Percentiles rank a stretch among this genome's conserved stretches.
Conservation (phyloP, 352 stramenopile genomes). For the Pilasporangium apinafurcum region DNA sequence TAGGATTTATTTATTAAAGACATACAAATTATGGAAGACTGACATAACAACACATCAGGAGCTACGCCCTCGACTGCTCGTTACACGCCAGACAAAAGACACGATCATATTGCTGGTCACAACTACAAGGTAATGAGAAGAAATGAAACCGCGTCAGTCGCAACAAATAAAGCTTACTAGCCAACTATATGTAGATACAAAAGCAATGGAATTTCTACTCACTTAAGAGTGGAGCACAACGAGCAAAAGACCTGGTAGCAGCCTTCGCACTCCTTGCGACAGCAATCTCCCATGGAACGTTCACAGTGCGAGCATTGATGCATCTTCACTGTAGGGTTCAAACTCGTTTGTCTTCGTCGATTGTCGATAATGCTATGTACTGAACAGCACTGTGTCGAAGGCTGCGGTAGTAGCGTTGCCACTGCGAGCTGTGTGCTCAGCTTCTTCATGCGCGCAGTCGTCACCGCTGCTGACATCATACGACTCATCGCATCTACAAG, state of each 20-base stretch:
- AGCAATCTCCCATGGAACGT: conserved; percentile 49
- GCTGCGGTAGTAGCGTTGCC: conserved; percentile 3
- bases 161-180: too few species aligned
- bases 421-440: conserved; percentile 34
- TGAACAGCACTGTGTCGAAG: conserved; percentile 12
- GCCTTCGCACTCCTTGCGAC: conserved; percentile 41
- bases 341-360: conserved; percentile 8
- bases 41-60: conserved; percentile 1
- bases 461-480: conserved; percentile 71
- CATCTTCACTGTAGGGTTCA: conserved; percentile 5
- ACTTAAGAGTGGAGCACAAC: conserved; percentile 83
- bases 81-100: conserved; percentile 76
- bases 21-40: conserved; percentile 8
- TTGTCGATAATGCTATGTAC: conserved; percentile 32
- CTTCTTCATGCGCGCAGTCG: conserved; percentile 65
- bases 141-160: background rate
- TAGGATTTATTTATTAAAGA: background rate
- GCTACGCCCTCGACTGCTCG: conserved; percentile 13
- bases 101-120: conserved; percentile 72
- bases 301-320: conserved; percentile 63
- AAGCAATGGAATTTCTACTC: conserved; percentile 6
- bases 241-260: conserved; percentile 60
- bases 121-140: conserved; percentile 15
- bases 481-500: conserved; percentile 59
- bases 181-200: too few species aligned